phyloP scores from a whole-genome alignment of 2,329 filamentous ascomycete genomes.

The Periconia sp. region DNA sequence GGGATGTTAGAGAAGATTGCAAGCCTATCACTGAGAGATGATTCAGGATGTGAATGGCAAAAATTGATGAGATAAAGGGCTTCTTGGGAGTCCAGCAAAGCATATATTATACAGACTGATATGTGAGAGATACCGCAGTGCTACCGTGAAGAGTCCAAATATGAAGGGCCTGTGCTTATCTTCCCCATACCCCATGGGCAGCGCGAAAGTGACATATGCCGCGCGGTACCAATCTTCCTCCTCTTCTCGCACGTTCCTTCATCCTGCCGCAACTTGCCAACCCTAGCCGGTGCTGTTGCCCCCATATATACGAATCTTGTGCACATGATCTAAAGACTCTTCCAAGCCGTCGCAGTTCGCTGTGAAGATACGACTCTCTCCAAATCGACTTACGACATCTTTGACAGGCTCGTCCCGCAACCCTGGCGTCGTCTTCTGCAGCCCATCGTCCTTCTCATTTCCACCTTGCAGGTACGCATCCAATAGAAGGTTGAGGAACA shows the following conservation, averaged over 20 bases:
- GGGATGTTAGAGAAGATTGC: too few species aligned
- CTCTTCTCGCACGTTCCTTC: neutral
- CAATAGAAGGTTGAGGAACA: constrained; percentile 5
- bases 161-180: neutral
- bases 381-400: neutral
- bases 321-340: constrained; percentile 10
- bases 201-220: neutral
- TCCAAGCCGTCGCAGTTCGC: neutral
- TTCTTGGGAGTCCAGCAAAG: too few species aligned
- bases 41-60: too few species aligned
- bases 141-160: neutral
- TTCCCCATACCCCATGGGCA: neutral
- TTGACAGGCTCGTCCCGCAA: neutral
- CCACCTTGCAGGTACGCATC: neutral
- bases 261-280: neutral
- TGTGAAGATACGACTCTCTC: neutral
- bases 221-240: constrained; percentile 2
- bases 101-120: too few species aligned
- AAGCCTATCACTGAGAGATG: too few species aligned
- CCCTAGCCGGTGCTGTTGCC: neutral
- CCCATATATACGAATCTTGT: neutral
- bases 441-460: constrained; percentile 7
- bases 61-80: too few species aligned
- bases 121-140: too few species aligned
- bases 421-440: neutral